Conservation (phyloP, 352 stramenopile species). For the Pythium folliculosum region DNA sequence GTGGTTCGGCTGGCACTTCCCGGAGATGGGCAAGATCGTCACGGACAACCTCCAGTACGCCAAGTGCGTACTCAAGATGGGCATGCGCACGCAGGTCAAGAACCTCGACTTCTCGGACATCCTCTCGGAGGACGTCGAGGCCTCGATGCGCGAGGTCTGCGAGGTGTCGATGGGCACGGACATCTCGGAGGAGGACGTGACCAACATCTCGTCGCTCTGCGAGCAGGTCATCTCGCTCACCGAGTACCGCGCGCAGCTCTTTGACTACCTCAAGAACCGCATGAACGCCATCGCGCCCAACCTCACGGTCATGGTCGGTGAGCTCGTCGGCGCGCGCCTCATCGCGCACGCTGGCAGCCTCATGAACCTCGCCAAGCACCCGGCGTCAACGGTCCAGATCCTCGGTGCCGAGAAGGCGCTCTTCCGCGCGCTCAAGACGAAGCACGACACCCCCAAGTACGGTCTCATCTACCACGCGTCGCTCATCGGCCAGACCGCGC, state of each 20-base stretch:
- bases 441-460: constrained; percentile 99
- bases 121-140: constrained; percentile 90
- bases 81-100: constrained; percentile 92
- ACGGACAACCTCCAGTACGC: constrained; percentile 99
- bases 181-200: constrained; percentile 98
- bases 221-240: constrained; percentile 91
- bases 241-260: constrained; percentile 95
- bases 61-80: constrained; percentile 97
- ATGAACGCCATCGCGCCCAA: constrained; percentile 99
- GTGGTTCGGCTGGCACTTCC: constrained; percentile 98
- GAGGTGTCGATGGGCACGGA: constrained; percentile 99
- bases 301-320: constrained; percentile 99
- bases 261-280: constrained; percentile 99
- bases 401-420: constrained; percentile 99
- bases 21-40: constrained; percentile 97
- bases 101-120: constrained; percentile 92
- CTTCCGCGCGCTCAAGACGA: constrained; percentile 99
- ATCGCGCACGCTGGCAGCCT: constrained; percentile 99
- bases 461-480: constrained; percentile 99
- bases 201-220: constrained; percentile 95
- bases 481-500: constrained; percentile 98
- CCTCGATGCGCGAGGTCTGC: constrained; percentile 96
- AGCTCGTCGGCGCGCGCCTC: constrained; percentile 98
- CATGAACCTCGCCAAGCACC: constrained; percentile 99
- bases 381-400: constrained; percentile 98